Evolutionary conservation across 139 green algal species (phyloP).

Genomic region (Gonium pectorale): DNA sequence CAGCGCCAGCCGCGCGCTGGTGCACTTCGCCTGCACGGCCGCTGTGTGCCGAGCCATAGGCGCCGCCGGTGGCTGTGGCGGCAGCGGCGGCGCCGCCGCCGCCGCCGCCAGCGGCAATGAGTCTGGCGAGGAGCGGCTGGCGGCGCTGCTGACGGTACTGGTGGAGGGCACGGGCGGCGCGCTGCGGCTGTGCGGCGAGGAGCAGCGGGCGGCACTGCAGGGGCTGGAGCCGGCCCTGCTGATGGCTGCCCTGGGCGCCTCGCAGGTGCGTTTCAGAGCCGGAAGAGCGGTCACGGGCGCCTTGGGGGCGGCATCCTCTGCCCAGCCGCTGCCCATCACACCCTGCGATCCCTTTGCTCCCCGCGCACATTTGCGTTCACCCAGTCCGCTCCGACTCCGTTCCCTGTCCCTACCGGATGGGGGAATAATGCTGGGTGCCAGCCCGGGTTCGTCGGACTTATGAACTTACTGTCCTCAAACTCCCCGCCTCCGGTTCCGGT

Average conservation of each 20-base stretch:
- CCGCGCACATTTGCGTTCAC: too few species aligned
- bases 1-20: not conserved
- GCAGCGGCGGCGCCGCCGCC: not conserved
- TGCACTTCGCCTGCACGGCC: not conserved
- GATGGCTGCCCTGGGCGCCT: not conserved
- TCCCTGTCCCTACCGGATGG: too few species aligned
- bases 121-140: not conserved
- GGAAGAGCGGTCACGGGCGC: too few species aligned
- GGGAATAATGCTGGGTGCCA: too few species aligned
- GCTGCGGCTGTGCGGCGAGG: not conserved
- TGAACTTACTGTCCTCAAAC: too few species aligned
- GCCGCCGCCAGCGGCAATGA: not conserved
- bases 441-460: too few species aligned
- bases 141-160: constrained; percentile 10
- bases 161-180: constrained; percentile 1
- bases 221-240: constrained; percentile 4
- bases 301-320: too few species aligned
- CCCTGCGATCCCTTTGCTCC: too few species aligned
- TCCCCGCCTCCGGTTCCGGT: not conserved
- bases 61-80: not conserved
- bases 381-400: too few species aligned
- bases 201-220: constrained; percentile 4
- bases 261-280: constrained; percentile 8
- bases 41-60: constrained; percentile 21
- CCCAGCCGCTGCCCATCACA: too few species aligned